Evolutionary conservation across 768 basidiomycete species (phyloP).

Genomic region (Saitozyma podzolica): DNA sequence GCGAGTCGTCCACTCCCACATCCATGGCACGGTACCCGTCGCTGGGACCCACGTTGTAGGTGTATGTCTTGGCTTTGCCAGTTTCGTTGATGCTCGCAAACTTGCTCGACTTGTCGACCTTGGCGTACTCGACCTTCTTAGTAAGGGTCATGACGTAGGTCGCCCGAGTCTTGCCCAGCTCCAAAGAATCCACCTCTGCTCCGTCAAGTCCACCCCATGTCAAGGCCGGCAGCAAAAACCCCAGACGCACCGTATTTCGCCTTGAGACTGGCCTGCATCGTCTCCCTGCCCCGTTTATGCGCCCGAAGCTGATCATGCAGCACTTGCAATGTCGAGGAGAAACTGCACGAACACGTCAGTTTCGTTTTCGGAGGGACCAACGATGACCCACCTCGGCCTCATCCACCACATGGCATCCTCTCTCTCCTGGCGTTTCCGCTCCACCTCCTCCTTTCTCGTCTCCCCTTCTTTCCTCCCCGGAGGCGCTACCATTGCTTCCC

Average conservation of each 20-base stretch:
- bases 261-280: conserved; percentile 31
- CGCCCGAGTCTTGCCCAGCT: conserved; percentile 1
- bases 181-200: not conserved
- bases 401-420: conserved; percentile 44
- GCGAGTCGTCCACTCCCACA: not conserved
- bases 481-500: conserved; percentile 12
- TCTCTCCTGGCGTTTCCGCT: conserved; percentile 23
- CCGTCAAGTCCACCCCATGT: not conserved
- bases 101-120: conserved; percentile 24
- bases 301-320: conserved; percentile 20
- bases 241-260: conserved; percentile 22
- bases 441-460: conserved; percentile 23
- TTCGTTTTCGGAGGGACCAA: not conserved
- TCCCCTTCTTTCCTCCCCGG: conserved; percentile 16
- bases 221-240: not conserved
- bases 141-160: conserved; percentile 14
- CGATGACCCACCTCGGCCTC: conserved; percentile 26
- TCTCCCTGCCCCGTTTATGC: conserved; percentile 17
- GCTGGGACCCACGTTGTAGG: conserved; percentile 28
- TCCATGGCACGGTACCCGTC: not conserved
- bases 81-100: conserved; percentile 26
- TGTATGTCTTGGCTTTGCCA: conserved; percentile 27
- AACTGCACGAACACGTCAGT: conserved; percentile 14
- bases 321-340: conserved; percentile 22
- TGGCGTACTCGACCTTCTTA: conserved; percentile 24